phyloP scores from a whole-genome alignment of 2,329 filamentous ascomycete genomes.

The Mycocentrospora acerina region DNA sequence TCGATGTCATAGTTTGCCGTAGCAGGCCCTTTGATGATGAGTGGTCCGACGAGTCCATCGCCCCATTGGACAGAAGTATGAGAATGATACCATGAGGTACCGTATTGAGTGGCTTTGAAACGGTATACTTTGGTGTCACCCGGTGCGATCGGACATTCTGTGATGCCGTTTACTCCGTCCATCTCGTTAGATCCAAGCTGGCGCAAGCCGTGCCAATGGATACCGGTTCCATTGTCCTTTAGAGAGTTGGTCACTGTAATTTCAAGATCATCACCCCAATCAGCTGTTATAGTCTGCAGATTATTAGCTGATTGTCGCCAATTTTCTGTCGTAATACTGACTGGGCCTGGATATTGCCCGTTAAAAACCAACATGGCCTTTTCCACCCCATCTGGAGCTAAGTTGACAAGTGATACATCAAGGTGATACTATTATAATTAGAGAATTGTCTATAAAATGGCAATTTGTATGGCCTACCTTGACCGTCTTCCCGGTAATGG shows the following conservation, averaged over 20 bases:
- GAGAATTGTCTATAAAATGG: no score
- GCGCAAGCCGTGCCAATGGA: conserved; percentile 56
- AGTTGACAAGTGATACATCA: conserved; percentile 46
- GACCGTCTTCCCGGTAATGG: conserved; percentile 43
- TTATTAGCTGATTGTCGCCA: conserved; percentile 11
- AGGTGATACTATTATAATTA: conserved; percentile 44
- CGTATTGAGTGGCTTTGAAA: conserved; percentile 40
- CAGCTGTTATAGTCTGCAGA: conserved; percentile 44
- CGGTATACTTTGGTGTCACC: conserved; percentile 43
- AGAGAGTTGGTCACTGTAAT: conserved; percentile 42
- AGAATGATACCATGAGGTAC: conserved; percentile 47
- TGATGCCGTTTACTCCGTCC: conserved; percentile 53
- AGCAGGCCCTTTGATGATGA: conserved; percentile 46
- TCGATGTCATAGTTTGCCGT: conserved; percentile 47
- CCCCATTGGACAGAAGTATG: conserved; percentile 46
- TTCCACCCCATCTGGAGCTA: conserved; percentile 50
- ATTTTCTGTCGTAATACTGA: conserved; percentile 30
- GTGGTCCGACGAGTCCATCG: conserved; percentile 44
- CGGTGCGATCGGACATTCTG: conserved; percentile 69
- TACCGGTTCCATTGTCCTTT: conserved; percentile 49
- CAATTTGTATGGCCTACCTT: conserved; percentile 16
- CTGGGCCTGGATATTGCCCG: conserved; percentile 51
- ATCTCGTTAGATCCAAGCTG: conserved; percentile 45
- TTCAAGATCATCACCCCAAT: conserved; percentile 45
- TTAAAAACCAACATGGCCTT: conserved; percentile 47